Evolutionary conservation across 1,284 basidiomycete genomes (phyloP).

Genomic region (Phenoliferia sp.): DNA sequence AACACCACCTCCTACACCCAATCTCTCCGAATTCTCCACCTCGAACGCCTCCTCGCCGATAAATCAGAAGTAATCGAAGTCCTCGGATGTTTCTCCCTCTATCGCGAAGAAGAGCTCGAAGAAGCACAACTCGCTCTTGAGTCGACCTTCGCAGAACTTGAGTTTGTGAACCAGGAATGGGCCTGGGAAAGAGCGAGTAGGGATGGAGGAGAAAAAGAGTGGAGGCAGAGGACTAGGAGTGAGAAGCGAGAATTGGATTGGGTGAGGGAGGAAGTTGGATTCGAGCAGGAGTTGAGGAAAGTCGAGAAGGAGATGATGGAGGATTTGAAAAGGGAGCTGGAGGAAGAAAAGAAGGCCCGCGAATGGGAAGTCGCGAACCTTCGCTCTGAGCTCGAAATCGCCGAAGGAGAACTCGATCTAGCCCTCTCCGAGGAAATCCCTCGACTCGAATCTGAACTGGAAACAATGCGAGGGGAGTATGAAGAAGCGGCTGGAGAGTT

Average conservation of each 20-base stretch:
- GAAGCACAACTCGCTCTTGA: not conserved
- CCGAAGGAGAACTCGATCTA: constrained; percentile 1
- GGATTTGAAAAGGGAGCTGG: not conserved
- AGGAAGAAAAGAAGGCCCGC: not conserved
- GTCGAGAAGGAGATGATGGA: not conserved
- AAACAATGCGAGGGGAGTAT: not conserved
- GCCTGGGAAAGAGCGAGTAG: not conserved
- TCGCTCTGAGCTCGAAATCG: not conserved
- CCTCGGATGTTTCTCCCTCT: not conserved
- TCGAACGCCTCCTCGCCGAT: not conserved
- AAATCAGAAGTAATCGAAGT: not conserved
- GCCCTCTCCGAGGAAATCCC: constrained; percentile 1
- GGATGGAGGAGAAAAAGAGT: not conserved
- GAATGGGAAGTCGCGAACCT: not conserved
- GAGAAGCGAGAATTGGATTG: not conserved
- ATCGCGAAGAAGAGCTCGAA: not conserved
- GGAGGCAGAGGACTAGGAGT: not conserved
- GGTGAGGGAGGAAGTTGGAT: not conserved
- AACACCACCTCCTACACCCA: no score
- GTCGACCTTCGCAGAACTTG: not conserved
- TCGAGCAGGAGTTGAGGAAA: not conserved
- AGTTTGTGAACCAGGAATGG: not conserved
- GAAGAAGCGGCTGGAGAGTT: not conserved
- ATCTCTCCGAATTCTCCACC: not conserved
- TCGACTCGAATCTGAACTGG: not conserved